Base-by-base conservation (phyloP, 2,329 filamentous ascomycete species). In the Calonectria fujianensis region DNA sequence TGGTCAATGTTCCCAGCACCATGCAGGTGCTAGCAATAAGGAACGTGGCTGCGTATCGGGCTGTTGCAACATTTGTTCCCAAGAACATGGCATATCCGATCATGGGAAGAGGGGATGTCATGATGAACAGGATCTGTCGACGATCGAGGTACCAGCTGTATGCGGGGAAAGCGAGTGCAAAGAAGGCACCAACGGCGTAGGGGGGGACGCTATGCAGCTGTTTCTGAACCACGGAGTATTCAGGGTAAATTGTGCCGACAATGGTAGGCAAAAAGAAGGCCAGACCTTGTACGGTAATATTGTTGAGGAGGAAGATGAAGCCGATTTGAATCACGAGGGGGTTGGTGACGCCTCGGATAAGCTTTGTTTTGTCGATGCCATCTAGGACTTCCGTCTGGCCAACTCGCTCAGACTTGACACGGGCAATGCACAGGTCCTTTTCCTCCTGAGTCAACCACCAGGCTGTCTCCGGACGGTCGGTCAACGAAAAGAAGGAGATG, bases 261-360 rank as follows among this genome's bases (percentile, higher is more conserved):
- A 94, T 94, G 0, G 91, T 93, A 0, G 92, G 92, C 0, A 89
- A 85, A 83, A 94, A 94, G 86, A 94, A 93, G 24, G 90, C 91
- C 1, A 94, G 86, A 8, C 92, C 92, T 79, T 93, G 91, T 7
- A 93, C 92, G 0, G 92, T 93, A 79, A 94, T 89, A 83, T 93
- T 93, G 86, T 92, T 86, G 72, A 93, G 87, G 9, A 93, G 85
- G 85, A 93, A 93, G 79, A 93, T 90, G 74, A 90, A 85, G 0
- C 90, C 83, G 0, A 89, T 91, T 4, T 83, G 82, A 0, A 93
- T 75, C 0, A 90, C 91, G 27, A 92, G 87, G 0, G 92, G 92
- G 77, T 86, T 90, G 82, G 91, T 86, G 69, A 93, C 90, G 9
- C 92, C 92, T 8, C 87, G 87, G n/a, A 90, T 73, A 0, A 89